Evolutionary conservation across 2,329 filamentous ascomycete species (phyloP), one percentile per base, ranked within the genome.

Genomic region (Eutypella sp.): DNA sequence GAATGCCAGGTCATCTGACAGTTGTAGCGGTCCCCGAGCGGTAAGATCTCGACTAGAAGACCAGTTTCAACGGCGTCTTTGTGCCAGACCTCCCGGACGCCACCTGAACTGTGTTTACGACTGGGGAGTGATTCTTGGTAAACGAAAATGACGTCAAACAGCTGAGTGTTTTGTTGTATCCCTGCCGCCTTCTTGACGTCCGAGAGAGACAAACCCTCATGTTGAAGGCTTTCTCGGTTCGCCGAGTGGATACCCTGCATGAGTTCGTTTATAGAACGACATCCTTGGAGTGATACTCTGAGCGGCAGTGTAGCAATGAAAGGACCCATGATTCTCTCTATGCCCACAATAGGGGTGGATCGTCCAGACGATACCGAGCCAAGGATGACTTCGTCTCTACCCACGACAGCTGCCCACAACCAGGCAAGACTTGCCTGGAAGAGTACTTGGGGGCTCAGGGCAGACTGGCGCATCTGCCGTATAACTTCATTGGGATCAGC

Each of bases 281-380:
- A 68, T 8, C 71, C 69, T 2, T 69, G 67, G 0, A 85, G 56
- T 47, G 87, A 72, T 4, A 84, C 65, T n/a, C 89, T 76, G 2
- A 89, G 69, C 2, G 91, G 91, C 6, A 93, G 66, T 0, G 87
- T 85, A 1, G 83, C 73, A 42, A 96, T 82, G 56, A 87, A 93
- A 9, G 91, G 91, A 0, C 91, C 91, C 46, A 92, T 71, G 3
- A 91, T 77, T 2, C 78, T 70, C 51, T 95, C 89, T 27, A 95
- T 80, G 0, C 75, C 79, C 4, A 73, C 60, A 2, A 96, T 62
- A 0, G 87, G 79, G n/a, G 90, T 64, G 2, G 85, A 89, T 45
- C 91, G 77, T 2, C 90, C 90, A 9, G 90, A 95, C 11, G 87
- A 86, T 4, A 96, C 87, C 2, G 82, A 85, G 1, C 91, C 91